Evolutionary conservation across 2,329 filamentous ascomycete species (phyloP), one percentile per base, ranked within the genome.

Genomic region (Botryotinia narcissicola): DNA sequence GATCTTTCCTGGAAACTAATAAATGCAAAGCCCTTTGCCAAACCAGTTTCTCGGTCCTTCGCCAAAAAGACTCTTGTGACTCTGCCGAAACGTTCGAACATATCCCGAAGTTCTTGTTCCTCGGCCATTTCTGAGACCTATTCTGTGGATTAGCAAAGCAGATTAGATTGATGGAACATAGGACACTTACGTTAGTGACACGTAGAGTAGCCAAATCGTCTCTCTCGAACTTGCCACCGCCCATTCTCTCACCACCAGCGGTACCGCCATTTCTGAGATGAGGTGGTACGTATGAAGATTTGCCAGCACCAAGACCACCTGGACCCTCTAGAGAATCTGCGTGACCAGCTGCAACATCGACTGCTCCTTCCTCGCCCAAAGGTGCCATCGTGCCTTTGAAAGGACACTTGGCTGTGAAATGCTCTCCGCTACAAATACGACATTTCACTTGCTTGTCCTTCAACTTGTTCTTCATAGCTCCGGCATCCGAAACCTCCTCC

Each of bases 391-490:
- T 99, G 83, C 98, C 96, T 88, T 98, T 99, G 91, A 97, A 99
- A 51, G 96, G 96, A 90, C 96, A 99, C 83, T 96, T 92, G 78
- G 95, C 95, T 60, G 96, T 99, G 88, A 98, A 99, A 90, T 99
- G 96, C 87, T 99, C 96, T 82, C 95, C 96, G 83, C 91, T 93
- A 87, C 96, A 99, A 83, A 99, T 98, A 88, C 96, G 93, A 85
- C 96, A 99, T 89, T 98, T 98, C 88, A 99, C 97, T 87, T 98
- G 97, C 90, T 98, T 97, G 87, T 98, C 95, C 90, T 96, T 97
- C 81, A 98, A 88, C 86, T 93, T 92, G 82, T 91, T 89, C 86
- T 93, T 93, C 85, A 92, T 89, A 80, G 87, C 87, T 84, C 92
- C 90, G 80, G 92, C 90, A 83, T 93, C 92, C 81, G 88, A 89